These are phyloP conservation scores for Monosporozyma yasuniensis DNA, from an alignment of 805 yeast genomes.

Conservation along the genomic window DNA sequence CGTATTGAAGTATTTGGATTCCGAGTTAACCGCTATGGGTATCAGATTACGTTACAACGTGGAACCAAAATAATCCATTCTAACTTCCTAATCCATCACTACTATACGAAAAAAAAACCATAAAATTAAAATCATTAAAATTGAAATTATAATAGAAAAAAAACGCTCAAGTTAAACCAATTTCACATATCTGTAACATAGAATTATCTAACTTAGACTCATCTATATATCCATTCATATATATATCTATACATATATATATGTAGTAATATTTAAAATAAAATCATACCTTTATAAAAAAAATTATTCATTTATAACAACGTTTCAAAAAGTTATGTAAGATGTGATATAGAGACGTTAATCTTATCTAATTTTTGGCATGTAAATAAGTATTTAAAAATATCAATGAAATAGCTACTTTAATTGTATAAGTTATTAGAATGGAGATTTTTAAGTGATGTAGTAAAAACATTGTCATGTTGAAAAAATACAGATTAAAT, in stretches of 20 bases:
- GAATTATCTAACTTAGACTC: slow-evolving; percentile 1
- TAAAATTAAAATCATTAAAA: neutral
- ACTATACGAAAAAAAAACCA: neutral
- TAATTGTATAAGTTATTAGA: no score
- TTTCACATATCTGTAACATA: slow-evolving; percentile 1
- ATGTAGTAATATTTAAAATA: neutral
- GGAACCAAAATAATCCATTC: slow-evolving; percentile 39
- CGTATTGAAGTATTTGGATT: slow-evolving; percentile 88
- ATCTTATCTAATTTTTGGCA: no score
- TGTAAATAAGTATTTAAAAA: no score
- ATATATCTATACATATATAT: neutral
- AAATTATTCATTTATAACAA: neutral
- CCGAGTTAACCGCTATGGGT: slow-evolving; percentile 97
- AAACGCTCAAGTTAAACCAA: neutral
- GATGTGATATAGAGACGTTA: no score
- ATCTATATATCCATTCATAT: neutral
- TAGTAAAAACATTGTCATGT: no score
- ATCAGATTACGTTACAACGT: slow-evolving; percentile 86
- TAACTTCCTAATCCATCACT: neutral
- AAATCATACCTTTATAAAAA: neutral
- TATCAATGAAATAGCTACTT: no score
- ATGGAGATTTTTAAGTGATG: no score
- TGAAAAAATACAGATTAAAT: no score
- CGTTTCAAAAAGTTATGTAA: no score
- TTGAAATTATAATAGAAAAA: neutral